Conservation (phyloP, 768 basidiomycete genomes). For the Strobilomyces dryophilus region DNA sequence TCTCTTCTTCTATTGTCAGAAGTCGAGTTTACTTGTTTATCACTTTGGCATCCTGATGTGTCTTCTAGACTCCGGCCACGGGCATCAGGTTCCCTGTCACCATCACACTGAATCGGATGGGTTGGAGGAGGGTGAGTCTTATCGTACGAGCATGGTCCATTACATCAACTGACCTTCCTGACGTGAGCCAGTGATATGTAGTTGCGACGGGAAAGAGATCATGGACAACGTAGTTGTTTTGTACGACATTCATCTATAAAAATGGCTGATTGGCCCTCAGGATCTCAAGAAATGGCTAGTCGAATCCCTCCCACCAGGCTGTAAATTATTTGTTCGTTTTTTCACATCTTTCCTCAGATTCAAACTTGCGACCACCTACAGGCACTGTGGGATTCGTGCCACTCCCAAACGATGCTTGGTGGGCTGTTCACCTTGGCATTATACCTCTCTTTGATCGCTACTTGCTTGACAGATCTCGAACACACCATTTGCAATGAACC, state of each 20-base stretch:
- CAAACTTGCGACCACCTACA: slow-evolving; percentile 1
- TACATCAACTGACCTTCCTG: background rate
- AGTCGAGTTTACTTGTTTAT: background rate
- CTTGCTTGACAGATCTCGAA: slow-evolving; percentile 21
- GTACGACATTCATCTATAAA: slow-evolving; percentile 33
- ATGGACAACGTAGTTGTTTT: slow-evolving; percentile 20
- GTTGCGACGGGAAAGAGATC: slow-evolving; percentile 12
- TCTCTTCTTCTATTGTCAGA: slow-evolving; percentile 58
- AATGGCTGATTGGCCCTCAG: slow-evolving; percentile 13
- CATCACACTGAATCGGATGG: slow-evolving; percentile 48
- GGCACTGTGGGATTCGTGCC: slow-evolving; percentile 30
- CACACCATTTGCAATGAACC: slow-evolving; percentile 26
- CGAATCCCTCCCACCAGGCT: slow-evolving; percentile 24
- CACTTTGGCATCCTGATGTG: background rate
- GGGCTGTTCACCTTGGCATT: background rate
- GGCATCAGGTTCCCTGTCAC: slow-evolving; percentile 38
- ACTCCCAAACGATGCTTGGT: slow-evolving; percentile 30
- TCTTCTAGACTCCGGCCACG: slow-evolving; percentile 48
- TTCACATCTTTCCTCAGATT: background rate
- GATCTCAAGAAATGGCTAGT: slow-evolving; percentile 22
- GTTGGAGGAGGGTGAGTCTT: slow-evolving; percentile 44
- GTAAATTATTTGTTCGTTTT: slow-evolving; percentile 26
- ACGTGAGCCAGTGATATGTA: slow-evolving; percentile 9
- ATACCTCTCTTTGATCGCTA: background rate
- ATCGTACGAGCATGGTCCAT: background rate